A percentile compares a stretch with the other conserved stretches of the same genome.
phyloP scores from a whole-genome alignment of 1,284 basidiomycete species.

The Ustilago cynodontis region DNA sequence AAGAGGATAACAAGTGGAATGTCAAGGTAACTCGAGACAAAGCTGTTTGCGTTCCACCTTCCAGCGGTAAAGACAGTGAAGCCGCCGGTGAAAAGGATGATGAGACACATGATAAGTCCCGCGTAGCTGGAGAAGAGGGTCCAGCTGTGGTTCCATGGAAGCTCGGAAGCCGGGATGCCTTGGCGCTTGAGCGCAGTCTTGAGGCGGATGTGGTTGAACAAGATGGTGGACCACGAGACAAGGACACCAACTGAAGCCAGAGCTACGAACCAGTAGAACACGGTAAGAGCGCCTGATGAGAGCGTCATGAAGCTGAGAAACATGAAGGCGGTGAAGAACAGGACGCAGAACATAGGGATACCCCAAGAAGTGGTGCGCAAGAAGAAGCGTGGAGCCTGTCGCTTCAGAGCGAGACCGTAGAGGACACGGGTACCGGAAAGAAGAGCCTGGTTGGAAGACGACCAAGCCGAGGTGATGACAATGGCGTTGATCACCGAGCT shows the following conservation, averaged over 20 bases:
- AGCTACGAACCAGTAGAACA: conserved; percentile 75
- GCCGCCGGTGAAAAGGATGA: conserved; percentile 70
- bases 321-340: conserved; percentile 78
- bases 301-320: conserved; percentile 77
- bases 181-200: conserved; percentile 76
- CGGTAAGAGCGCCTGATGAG: conserved; percentile 71
- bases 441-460: conserved; percentile 83
- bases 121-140: conserved; percentile 65
- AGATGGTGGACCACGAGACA: conserved; percentile 86
- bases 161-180: conserved; percentile 74
- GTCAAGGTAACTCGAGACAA: conserved; percentile 84
- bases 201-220: conserved; percentile 81
- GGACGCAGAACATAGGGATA: conserved; percentile 80
- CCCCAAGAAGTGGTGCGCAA: conserved; percentile 78
- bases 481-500: conserved; percentile 78
- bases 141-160: conserved; percentile 70
- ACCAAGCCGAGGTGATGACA: conserved; percentile 83
- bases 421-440: conserved; percentile 81
- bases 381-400: conserved; percentile 83
- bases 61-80: conserved; percentile 57
- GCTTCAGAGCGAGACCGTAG: conserved; percentile 80
- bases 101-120: conserved; percentile 34
- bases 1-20: conserved; percentile 80
- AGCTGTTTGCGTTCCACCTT: conserved; percentile 74
- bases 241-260: conserved; percentile 77